Percentiles rank a stretch among this genome's conserved stretches.
Conservation (phyloP, 116 monocot species). For the Iris pallida region DNA sequence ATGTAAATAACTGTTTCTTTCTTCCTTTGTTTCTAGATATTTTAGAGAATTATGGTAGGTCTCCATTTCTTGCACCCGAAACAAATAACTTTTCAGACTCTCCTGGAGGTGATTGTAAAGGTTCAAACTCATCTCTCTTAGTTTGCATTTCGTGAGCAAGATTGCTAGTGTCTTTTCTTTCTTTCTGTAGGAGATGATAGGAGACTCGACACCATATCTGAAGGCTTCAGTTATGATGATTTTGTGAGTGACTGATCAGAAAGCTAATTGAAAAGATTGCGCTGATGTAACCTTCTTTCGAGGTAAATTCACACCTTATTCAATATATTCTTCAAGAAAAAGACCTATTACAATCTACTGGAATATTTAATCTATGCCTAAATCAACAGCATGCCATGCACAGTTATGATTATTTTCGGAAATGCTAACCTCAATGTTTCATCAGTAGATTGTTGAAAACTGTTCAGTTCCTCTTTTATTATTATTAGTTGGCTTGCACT, state of each 20-base stretch:
- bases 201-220: slow-evolving; percentile 59
- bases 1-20: background rate
- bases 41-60: slow-evolving; percentile 40
- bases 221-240: slow-evolving; percentile 61
- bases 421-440: too few species aligned
- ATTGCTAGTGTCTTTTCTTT: slow-evolving; percentile 16
- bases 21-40: slow-evolving; percentile 4
- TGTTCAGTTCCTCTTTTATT: too few species aligned
- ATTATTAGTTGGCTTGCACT: too few species aligned
- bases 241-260: slow-evolving; percentile 51
- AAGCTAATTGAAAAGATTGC: background rate
- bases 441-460: too few species aligned
- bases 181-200: slow-evolving; percentile 37
- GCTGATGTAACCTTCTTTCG: background rate
- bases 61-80: slow-evolving; percentile 65
- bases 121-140: slow-evolving; percentile 14
- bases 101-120: slow-evolving; percentile 35
- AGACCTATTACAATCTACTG: too few species aligned
- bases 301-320: background rate
- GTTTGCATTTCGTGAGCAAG: background rate
- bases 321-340: too few species aligned
- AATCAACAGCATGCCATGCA: too few species aligned
- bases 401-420: too few species aligned
- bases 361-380: too few species aligned
- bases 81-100: slow-evolving; percentile 48